Base-by-base conservation (phyloP, 106 monocot genomes). In the Dendrobium officinale region DNA sequence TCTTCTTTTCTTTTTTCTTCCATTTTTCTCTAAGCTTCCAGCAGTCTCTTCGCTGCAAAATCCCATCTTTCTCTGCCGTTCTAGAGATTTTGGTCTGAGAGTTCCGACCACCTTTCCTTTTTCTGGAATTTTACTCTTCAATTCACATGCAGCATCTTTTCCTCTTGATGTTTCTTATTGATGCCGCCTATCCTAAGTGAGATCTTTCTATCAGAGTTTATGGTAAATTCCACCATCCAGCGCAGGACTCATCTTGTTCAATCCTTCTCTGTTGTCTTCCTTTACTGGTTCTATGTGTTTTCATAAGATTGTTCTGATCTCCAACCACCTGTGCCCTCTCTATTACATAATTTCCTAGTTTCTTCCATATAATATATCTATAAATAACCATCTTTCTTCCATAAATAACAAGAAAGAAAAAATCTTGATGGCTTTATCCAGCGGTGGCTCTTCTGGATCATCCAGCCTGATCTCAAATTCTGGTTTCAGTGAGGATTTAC, bases 201-300 rank as follows among this genome's bases (percentile, higher is more conserved):
- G 54, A 77, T 86, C 26, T 74, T 91, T 15, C 81, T 77, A 54
- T 86, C 88, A 26, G 82, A 43, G 80, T 85, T 90, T 87, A 91
- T 88, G 88, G 83, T 91, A 79, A 85, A 85, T 79, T 91, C 91
- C 15, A 77, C 85, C 22, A 78, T 91, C 33, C 72, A 80, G 45
- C 85, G 81, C 83, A 75, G 88, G 40, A 85, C 79, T 55, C 91
- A 86, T 77, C 81, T 91, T 0, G 88, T 83, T 64, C 88, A 91
- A 48, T 91, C 91, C 27, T 91, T 91, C 85, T 91, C 91, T 18
- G 86, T 91, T 10, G 86, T 86, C 73, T 91, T 91, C 83, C 91
- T 91, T 27, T 88, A 91, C 86, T 91, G 91, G 91, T 88, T 91
- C 86, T 91, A 91, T 80, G 91, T 91, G 17, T 91, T 91, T 47